Percentiles rank a stretch among this genome's conserved stretches.
These are phyloP conservation scores for Podaxis carcinomalis DNA, from an alignment of 768 basidiomycete genomes.

Conservation along the genomic window DNA sequence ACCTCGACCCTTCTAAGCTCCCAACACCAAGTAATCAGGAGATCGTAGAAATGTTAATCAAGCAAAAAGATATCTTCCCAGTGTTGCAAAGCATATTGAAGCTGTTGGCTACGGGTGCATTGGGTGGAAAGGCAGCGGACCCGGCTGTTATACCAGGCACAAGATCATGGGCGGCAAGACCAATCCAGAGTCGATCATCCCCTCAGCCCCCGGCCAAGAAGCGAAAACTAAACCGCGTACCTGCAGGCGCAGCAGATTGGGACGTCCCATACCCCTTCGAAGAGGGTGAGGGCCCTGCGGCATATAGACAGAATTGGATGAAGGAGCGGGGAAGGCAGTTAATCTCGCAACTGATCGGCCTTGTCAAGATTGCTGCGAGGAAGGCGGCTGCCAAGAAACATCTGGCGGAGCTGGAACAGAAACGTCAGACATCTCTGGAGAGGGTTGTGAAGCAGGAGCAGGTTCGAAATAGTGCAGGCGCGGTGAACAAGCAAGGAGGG, in stretches of 20 bases:
- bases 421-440: conserved; percentile 18
- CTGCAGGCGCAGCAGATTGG: conserved; percentile 80
- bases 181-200: conserved; percentile 15
- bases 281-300: conserved; percentile 64
- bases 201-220: conserved; percentile 39
- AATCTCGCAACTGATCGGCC: conserved; percentile 51
- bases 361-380: conserved; percentile 56
- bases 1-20: conserved; percentile 37
- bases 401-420: conserved; percentile 13
- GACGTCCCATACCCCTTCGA: conserved; percentile 78
- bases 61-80: conserved; percentile 64
- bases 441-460: conserved; percentile 4
- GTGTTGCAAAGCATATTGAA: conserved; percentile 60
- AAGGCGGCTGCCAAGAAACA: conserved; percentile 59
- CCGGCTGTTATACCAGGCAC: background rate
- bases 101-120: conserved; percentile 40
- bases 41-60: conserved; percentile 53
- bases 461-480: background rate
- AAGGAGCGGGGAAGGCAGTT: conserved; percentile 58
- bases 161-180: background rate
- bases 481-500: background rate
- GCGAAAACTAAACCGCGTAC: conserved; percentile 61
- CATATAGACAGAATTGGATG: conserved; percentile 65
- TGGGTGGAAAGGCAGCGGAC: background rate
- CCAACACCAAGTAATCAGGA: conserved; percentile 53